Evolutionary conservation across 1,139 yeast genomes (phyloP).

Genomic region (Meyerozyma sp.): DNA sequence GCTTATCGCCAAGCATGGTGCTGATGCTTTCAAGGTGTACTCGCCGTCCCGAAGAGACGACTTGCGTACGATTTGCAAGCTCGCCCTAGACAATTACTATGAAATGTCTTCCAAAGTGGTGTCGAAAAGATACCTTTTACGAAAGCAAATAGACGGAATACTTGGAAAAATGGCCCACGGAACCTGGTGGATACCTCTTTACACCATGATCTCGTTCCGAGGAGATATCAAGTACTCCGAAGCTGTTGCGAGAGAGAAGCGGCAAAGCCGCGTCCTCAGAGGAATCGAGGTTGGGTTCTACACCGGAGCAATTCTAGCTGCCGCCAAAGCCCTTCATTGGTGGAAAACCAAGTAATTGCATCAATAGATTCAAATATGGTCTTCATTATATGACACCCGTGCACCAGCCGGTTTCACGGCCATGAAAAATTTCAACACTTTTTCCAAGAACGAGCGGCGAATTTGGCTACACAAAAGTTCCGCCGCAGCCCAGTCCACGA

Average conservation of each 20-base stretch:
- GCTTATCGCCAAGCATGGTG: conserved; percentile 41
- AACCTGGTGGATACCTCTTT: conserved; percentile 72
- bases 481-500: neutral
- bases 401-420: neutral
- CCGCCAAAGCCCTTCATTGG: neutral
- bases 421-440: neutral
- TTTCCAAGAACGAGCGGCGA: conserved; percentile 1
- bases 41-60: conserved; percentile 57
- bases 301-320: neutral
- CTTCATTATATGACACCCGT: neutral
- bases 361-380: neutral
- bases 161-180: conserved; percentile 48
- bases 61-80: conserved; percentile 65
- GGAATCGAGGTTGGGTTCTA: conserved; percentile 8
- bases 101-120: conserved; percentile 88
- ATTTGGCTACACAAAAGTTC: neutral
- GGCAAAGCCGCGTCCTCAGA: conserved; percentile 43
- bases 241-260: conserved; percentile 54
- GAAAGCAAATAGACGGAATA: conserved; percentile 64
- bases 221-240: conserved; percentile 73
- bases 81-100: conserved; percentile 75
- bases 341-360: neutral
- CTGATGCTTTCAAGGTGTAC: conserved; percentile 53
- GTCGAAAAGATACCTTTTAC: conserved; percentile 53
- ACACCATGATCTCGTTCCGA: conserved; percentile 89